Conservation (phyloP, 352 stramenopile genomes). For the Pythium phragmiticola region DNA sequence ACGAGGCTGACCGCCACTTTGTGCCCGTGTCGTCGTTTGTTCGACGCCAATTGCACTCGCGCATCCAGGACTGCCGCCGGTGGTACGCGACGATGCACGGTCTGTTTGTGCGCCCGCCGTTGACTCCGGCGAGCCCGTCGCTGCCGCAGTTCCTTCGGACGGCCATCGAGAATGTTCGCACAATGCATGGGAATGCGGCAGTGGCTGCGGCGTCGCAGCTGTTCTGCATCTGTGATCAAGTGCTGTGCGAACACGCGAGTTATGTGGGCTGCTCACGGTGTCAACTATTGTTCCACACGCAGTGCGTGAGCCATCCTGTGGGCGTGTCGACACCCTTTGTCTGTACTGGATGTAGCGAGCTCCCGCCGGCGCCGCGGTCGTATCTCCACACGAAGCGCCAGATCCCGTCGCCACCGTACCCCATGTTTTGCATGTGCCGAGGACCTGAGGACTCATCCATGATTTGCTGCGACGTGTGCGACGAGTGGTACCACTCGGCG, state of each 20-base stretch:
- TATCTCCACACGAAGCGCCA: slow-evolving; percentile 12
- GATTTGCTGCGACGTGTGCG: slow-evolving; percentile 87
- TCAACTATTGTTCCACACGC: slow-evolving; percentile 49
- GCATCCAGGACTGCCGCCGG: slow-evolving; percentile 64
- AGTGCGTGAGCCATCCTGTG: slow-evolving; percentile 40
- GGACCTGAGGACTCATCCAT: slow-evolving; percentile 64
- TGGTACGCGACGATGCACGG: slow-evolving; percentile 54
- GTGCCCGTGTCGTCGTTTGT: slow-evolving; percentile 64
- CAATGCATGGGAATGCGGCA: neutral
- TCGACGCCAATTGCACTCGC: slow-evolving; percentile 54
- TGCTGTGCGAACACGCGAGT: slow-evolving; percentile 49
- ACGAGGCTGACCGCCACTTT: slow-evolving; percentile 53
- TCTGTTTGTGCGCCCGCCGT: slow-evolving; percentile 53
- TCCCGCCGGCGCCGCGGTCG: slow-evolving; percentile 8
- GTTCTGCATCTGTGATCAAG: slow-evolving; percentile 73
- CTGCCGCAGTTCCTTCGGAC: slow-evolving; percentile 44
- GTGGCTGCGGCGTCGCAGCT: slow-evolving; percentile 31
- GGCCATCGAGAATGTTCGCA: slow-evolving; percentile 33
- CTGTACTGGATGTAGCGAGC: slow-evolving; percentile 24
- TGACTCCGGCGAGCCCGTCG: slow-evolving; percentile 33
- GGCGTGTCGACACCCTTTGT: slow-evolving; percentile 21
- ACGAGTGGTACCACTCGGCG: slow-evolving; percentile 81
- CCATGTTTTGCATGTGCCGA: slow-evolving; percentile 74
- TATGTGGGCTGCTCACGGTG: slow-evolving; percentile 55
- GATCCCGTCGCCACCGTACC: slow-evolving; percentile 17